These are phyloP conservation scores for carrot (Daucus carota) DNA, from an alignment of 129 eudicot species.

Conservation along the genomic window DH1_v3.0 NC_030382.2:43277501-43278000, in stretches of 20 bases:
- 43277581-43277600: not conserved
- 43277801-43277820: not conserved
- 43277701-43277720: not conserved
- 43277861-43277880: not conserved
- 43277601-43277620: not conserved
- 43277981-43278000: constrained; percentile 87
- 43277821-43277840: not conserved
- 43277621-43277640: not conserved
- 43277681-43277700: not conserved
- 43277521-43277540: constrained; percentile 34
- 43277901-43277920: constrained; percentile 58
- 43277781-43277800: not conserved
- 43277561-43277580: not conserved
- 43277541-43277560: not conserved
- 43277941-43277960: constrained; percentile 69
- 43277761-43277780: not conserved
- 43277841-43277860: not conserved
- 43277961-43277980: constrained; percentile 61
- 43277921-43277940: constrained; percentile 48
- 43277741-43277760: not conserved
- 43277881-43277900: not conserved
- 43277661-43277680: not conserved
- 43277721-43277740: not conserved
- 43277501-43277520: constrained; percentile 44
- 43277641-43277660: not conserved